Percentiles rank a stretch among this genome's conserved stretches.
Evolutionary conservation across 306 rosid genomes (phyloP).

Genomic region (Crataegus laevigata): DNA sequence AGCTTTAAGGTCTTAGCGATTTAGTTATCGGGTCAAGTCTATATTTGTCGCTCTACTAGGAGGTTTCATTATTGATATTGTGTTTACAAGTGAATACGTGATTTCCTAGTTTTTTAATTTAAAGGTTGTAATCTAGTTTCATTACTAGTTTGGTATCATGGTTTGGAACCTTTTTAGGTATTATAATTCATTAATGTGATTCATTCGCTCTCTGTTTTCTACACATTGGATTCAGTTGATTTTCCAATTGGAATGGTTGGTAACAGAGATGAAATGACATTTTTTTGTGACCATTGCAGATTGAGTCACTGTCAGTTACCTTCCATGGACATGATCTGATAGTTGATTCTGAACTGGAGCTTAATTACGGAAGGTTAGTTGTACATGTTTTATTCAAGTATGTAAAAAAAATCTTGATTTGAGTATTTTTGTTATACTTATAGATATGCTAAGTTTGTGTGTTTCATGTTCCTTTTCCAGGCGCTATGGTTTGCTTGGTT

Average conservation of each 20-base stretch:
- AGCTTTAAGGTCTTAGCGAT: background rate
- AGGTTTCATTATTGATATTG: background rate
- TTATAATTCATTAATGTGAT: background rate
- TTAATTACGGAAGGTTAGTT: conserved; percentile 83
- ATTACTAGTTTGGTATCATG: background rate
- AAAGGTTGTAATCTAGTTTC: background rate
- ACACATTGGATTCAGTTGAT: background rate
- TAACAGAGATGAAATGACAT: background rate
- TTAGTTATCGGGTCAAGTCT: background rate
- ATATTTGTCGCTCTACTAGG: background rate
- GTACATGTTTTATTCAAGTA: background rate
- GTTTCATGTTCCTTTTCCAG: conserved; percentile 31
- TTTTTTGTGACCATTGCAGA: conserved; percentile 38
- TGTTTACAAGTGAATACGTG: background rate
- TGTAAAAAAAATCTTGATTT: background rate
- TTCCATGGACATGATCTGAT: conserved; percentile 94
- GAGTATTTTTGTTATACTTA: background rate
- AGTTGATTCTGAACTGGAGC: conserved; percentile 92
- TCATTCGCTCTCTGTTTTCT: background rate
- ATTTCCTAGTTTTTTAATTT: background rate
- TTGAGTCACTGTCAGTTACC: conserved; percentile 89
- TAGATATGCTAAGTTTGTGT: background rate
- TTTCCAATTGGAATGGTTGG: background rate
- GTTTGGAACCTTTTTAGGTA: background rate
- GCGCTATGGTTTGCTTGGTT: conserved; percentile 91